Base-by-base conservation (phyloP, 768 basidiomycete species). In the Galerina marginata region DNA sequence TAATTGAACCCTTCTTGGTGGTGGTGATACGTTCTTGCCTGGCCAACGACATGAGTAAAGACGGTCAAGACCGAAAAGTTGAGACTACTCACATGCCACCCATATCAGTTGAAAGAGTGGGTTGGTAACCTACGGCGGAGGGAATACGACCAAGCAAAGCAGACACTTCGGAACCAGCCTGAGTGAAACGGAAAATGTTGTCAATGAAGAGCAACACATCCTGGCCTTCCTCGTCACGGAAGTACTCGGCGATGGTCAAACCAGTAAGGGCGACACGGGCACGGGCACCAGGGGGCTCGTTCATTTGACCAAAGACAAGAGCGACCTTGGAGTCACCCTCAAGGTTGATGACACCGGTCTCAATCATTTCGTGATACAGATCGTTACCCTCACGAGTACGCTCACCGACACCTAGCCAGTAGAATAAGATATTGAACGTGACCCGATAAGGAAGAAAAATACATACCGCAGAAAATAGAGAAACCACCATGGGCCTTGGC, bases 161-260 rank as follows among this genome's bases (percentile, higher is more conserved):
- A 81, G 97, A 99, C 85, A 99, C 97, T 77, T 99, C 97, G 65
- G 97, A 99, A 90, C 97, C 97, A 73, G 97, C 97, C 79, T 99
- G 97, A 69, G 97, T 99, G 93, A 99, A 99, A 75, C 97, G 96
- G 97, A 99, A 99, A 81, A 99, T 99, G 89, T 99, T 99, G 92
- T 99, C 97, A 76, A 99, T 99, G 87, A 99, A 99, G 74, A 99
- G 90, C 75, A 99, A 86, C 85, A 99, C 97, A 78, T 99, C 97
- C 80, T 99, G 97, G 65, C 97, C 97, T 83, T 99, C 96, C 83
- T 99, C 96, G 72, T 99, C 97, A 89, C 97, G 96, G 97, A 99
- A 99, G 84, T 99, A 99, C 82, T 99, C 97, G 66, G 97, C 97
- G 69, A 99, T 99, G 74, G 97, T 99, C 61, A 99, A 83, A 79